phyloP scores from a whole-genome alignment of 257 asterid species.

The Solanum okadae region DNA sequence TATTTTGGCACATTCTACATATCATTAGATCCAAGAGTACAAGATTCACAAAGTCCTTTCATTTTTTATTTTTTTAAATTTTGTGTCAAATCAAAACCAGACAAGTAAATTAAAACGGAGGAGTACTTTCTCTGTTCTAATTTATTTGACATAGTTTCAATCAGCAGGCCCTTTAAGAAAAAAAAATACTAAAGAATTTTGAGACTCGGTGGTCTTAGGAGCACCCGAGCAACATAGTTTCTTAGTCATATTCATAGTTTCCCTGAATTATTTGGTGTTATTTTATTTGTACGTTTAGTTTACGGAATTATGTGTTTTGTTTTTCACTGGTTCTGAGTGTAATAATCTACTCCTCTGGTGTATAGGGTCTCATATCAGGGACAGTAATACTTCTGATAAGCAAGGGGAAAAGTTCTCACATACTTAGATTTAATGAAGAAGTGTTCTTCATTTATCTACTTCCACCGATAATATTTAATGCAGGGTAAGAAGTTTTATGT shows the following conservation, averaged over 20 bases:
- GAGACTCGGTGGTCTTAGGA: neutral
- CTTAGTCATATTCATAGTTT: neutral
- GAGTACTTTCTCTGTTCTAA: neutral
- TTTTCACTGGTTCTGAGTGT: neutral
- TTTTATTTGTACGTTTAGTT: neutral
- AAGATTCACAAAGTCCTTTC: neutral
- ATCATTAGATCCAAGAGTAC: neutral
- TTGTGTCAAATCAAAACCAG: neutral
- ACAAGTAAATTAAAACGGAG: neutral
- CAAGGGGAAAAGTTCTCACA: slow-evolving; percentile 75
- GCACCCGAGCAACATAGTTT: neutral
- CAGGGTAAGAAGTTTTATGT: slow-evolving; percentile 49
- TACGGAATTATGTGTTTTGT: neutral
- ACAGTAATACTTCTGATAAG: slow-evolving; percentile 55
- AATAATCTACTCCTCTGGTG: neutral
- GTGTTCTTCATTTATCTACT: slow-evolving; percentile 84
- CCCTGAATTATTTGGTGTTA: neutral
- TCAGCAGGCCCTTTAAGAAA: neutral
- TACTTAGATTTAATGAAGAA: slow-evolving; percentile 79
- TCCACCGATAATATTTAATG: slow-evolving; percentile 90
- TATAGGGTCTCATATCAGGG: slow-evolving; percentile 59
- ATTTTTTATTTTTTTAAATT: neutral
- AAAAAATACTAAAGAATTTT: neutral
- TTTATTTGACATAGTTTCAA: neutral
- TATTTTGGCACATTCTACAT: neutral